phyloP scores from a whole-genome alignment of 2,329 filamentous ascomycete genomes.

The Hyphodiscus sp. region DNA sequence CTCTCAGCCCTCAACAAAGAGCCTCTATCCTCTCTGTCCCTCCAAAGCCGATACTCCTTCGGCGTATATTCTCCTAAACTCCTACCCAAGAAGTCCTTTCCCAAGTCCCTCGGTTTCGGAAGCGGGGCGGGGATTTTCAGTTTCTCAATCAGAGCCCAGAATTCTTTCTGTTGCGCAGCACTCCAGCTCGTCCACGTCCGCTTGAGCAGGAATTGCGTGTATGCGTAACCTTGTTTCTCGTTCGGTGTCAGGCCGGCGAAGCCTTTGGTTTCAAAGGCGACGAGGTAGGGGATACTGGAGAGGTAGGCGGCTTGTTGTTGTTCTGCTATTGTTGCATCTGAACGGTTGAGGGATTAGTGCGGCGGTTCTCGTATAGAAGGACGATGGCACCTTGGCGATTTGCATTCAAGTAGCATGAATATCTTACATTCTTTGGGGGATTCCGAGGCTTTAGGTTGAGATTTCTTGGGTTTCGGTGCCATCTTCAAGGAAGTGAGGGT shows the following conservation, averaged over 20 bases:
- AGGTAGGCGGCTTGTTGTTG: slow-evolving; percentile 22
- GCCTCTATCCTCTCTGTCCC: slow-evolving; percentile 16
- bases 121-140: slow-evolving; percentile 24
- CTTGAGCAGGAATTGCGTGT: slow-evolving; percentile 19
- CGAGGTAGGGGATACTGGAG: slow-evolving; percentile 21
- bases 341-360: slow-evolving; percentile 13
- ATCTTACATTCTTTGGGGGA: slow-evolving; percentile 21
- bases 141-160: slow-evolving; percentile 21
- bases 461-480: slow-evolving; percentile 22
- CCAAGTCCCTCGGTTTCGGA: slow-evolving; percentile 18
- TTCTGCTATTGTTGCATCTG: slow-evolving; percentile 18
- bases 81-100: slow-evolving; percentile 19
- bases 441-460: slow-evolving; percentile 16
- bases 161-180: slow-evolving; percentile 21
- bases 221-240: slow-evolving; percentile 23
- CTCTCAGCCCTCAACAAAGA: slow-evolving; percentile 18
- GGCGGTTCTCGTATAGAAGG: background rate
- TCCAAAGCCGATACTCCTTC: slow-evolving; percentile 18
- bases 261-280: slow-evolving; percentile 17
- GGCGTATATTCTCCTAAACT: slow-evolving; percentile 20
- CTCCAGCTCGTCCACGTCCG: slow-evolving; percentile 22
- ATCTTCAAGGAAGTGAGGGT: slow-evolving; percentile 12
- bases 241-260: slow-evolving; percentile 14
- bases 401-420: background rate
- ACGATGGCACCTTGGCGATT: background rate